These are phyloP conservation scores for Nitzschia sp. DNA, from an alignment of 108 stramenopile species.

Conservation along the genomic window DNA sequence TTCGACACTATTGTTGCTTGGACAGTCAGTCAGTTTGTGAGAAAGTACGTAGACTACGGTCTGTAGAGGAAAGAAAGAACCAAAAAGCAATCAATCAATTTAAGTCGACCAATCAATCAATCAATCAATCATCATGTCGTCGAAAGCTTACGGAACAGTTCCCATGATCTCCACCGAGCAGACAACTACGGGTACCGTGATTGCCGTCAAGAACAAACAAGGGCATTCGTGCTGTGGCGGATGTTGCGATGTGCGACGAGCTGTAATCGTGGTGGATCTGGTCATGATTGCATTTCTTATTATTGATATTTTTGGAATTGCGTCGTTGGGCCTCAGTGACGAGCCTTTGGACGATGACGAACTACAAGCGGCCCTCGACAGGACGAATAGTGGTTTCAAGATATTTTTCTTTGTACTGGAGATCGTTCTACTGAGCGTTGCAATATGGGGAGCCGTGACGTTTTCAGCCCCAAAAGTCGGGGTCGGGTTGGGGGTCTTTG, in stretches of 20 bases:
- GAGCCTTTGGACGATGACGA: conserved; percentile 13
- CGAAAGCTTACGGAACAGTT: conserved; percentile 1
- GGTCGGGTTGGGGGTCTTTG: conserved; percentile 7
- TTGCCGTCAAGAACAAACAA: conserved; percentile 22
- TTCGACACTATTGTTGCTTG: too few species aligned
- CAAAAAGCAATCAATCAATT: too few species aligned
- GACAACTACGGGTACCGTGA: neutral
- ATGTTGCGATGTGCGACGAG: conserved; percentile 34
- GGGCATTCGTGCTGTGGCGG: conserved; percentile 29
- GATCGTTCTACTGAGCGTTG: conserved; percentile 1
- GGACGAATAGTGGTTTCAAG: neutral
- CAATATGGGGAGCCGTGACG: conserved; percentile 21
- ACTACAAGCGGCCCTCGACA: neutral
- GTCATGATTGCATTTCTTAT: conserved; percentile 3
- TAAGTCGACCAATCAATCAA: too few species aligned
- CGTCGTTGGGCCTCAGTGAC: neutral
- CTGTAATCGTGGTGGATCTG: conserved; percentile 20
- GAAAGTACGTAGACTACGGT: too few species aligned
- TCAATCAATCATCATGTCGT: neutral
- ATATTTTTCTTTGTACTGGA: neutral
- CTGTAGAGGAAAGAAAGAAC: too few species aligned
- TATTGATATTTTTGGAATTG: conserved; percentile 1
- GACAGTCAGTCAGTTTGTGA: too few species aligned
- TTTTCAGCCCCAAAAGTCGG: conserved; percentile 7
- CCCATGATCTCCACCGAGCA: neutral